Evolutionary conservation across 495 filamentous ascomycete genomes (phyloP), one percentile per base, ranked within the genome.

Genomic region (Penicillium diatomitis): DNA sequence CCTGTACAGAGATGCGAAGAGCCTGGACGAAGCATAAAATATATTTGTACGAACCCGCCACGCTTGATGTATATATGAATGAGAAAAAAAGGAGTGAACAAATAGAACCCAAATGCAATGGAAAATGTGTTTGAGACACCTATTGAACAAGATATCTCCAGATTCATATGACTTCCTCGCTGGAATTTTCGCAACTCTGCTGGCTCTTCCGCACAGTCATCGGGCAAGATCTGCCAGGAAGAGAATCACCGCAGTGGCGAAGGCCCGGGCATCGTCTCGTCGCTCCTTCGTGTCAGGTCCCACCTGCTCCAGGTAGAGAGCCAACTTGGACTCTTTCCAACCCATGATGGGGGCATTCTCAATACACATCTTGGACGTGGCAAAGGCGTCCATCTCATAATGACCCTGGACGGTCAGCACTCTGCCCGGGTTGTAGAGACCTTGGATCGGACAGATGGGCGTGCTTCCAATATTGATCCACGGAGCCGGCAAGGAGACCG

Each of bases 1-100:
- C 67, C 58, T 90, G 58, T 98, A 96, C 57, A 64, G 73, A 40
- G 62, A 72, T 49, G 65, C 64, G 31, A 74, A 60, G 32, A 33
- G 33, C 6, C 20, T 33, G 27, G 51, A 54, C 29, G 47, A 40
- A 3, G 49, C 32, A 4, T 28, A 50, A 29, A 41, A 38, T n/a
- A 42, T 12, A 12, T 28, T 50, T 30, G 49, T 55, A 36, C 54
- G 6, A 42, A 35, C 12, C 28, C 37, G 12, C 32, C 1, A 20
- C 20, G 20, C 20, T 20, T 36, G 41, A 29, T 41, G 46, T 39
- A 41, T 28, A 48, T 48, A 41, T 29, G 20, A 11, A 31, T 32
- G 45, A 46, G 33, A 30, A 20, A 40, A 40, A 32, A 47, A 33
- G 29, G 6, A 6, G n/a, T 32, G 36, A 40, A 8, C 2, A 1